phyloP scores from a whole-genome alignment of 2,329 filamentous ascomycete genomes.

The Aureobasidium sp. region DNA sequence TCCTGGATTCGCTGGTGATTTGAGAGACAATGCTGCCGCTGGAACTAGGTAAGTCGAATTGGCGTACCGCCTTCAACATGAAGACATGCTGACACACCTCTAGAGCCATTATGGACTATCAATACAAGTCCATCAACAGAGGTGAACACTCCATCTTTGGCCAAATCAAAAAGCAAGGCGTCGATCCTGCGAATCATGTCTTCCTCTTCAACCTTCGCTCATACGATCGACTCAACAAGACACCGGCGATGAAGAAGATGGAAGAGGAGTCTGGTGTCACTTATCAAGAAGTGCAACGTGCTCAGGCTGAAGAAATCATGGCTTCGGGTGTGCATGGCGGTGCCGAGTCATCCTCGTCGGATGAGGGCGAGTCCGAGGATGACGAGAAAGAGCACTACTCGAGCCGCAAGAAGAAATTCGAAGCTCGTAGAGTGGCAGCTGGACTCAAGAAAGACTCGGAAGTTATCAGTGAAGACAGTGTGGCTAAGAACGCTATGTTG shows the following conservation, averaged over 20 bases:
- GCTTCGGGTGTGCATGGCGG: conserved; percentile 58
- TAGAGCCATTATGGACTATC: conserved; percentile 94
- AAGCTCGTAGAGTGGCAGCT: conserved; percentile 33
- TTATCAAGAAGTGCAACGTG: conserved; percentile 80
- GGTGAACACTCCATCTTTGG: conserved; percentile 87
- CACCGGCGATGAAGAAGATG: conserved; percentile 59
- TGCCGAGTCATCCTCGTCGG: conserved; percentile 26
- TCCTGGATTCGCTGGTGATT: conserved; percentile 87
- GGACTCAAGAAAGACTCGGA: conserved; percentile 27
- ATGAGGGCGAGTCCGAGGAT: conserved; percentile 19
- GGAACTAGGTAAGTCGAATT: conserved; percentile 48
- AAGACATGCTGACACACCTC: not conserved
- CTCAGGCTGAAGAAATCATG: conserved; percentile 85
- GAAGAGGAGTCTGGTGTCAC: conserved; percentile 74
- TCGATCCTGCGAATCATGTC: conserved; percentile 72
- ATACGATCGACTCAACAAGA: conserved; percentile 87
- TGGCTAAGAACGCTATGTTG: conserved; percentile 77
- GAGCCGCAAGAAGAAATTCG: conserved; percentile 39
- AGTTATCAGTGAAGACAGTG: conserved; percentile 49
- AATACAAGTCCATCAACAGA: conserved; percentile 91
- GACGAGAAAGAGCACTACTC: conserved; percentile 28
- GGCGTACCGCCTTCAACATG: too few species aligned
- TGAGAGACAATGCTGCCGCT: conserved; percentile 70
- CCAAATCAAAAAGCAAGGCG: conserved; percentile 61
- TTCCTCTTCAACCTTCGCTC: conserved; percentile 91